These are phyloP conservation scores for Prosopis cineraria DNA, from an alignment of 306 rosid genomes.

Conservation along the genomic window DNA sequence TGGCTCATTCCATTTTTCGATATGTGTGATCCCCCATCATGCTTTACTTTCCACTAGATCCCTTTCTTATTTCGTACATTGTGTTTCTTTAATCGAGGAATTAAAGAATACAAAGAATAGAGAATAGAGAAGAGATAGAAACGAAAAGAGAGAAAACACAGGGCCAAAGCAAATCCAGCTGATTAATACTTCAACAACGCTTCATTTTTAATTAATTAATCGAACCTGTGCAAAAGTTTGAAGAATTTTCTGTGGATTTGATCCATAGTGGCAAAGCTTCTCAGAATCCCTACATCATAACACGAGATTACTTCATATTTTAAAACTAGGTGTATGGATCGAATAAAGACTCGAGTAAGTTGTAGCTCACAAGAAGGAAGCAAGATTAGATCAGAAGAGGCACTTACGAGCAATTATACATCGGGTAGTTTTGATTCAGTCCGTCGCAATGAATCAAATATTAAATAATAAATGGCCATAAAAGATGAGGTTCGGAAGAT, in stretches of 20 bases:
- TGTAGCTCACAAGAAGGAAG: slow-evolving; percentile 9
- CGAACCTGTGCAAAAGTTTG: not conserved
- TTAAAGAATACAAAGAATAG: too few relatives aligned
- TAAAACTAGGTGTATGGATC: not conserved
- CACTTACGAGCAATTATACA: slow-evolving; percentile 34
- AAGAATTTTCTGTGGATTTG: not conserved
- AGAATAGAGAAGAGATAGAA: not conserved
- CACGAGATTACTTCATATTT: not conserved
- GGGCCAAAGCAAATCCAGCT: not conserved
- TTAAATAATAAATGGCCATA: not conserved
- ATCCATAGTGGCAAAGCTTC: not conserved
- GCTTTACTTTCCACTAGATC: not conserved
- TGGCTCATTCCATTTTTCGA: not conserved
- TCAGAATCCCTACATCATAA: not conserved
- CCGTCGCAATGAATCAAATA: not conserved
- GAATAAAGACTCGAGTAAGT: slow-evolving; percentile 3
- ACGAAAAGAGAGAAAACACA: not conserved
- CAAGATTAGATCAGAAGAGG: not conserved
- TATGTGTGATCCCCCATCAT: not conserved
- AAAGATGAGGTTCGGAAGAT: slow-evolving; percentile 30
- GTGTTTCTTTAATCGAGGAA: too few relatives aligned
- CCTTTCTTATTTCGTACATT: not conserved
- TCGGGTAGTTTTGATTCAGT: slow-evolving; percentile 17
- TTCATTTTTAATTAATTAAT: not conserved
- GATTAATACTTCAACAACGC: not conserved